Base-by-base conservation (phyloP, 345 rosid species). In the Stellera chamaejasme region DNA sequence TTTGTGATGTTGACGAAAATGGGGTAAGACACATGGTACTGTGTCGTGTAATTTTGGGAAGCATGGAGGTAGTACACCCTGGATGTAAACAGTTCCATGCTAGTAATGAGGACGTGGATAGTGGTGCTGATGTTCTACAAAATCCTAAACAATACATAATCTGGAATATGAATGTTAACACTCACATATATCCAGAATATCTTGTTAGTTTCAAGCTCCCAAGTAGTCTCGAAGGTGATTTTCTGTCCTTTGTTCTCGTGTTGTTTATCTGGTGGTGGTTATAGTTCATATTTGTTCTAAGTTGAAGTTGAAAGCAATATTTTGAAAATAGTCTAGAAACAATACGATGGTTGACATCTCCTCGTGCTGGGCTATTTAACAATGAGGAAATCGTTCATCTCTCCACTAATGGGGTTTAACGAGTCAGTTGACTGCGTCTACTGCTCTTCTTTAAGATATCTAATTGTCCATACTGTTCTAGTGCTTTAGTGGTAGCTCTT, bases 21-120 rank as follows among this genome's bases (percentile, higher is more conserved):
- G 97, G 87, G 15, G 73, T 83, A 11, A 77, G 66, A 12, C 64
- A 87, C 68, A 58, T 93, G 72, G 71, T 90, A 41, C 71, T 84
- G 14, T 89, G 97, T 50, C 90, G 90, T 65, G 88, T 90, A 54
- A 83, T 93, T 68, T 64, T 90, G 96, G 99, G 99, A 59, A 87
- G 73, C 11, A 80, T 83, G 81, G 99, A 90, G 74, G 77, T 58
- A 61, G 69, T 93, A 56, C 58, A 66, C 55, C 73, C 79, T 69
- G 92, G 82, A 62, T 77, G 74, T 50, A 67, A 54, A 4, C 89
- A 80, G 59, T 77, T 59, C 55, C 79, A 70, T 69, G 88, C 97
- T 48, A 83, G 88, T 49, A 79, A 78, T 45, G 77, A 73, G 61
- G 72, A 73, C 27, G 79, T 75, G 71, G 99, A 93, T 71, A 90